A percentile compares a stretch with the other conserved stretches of the same genome.
Evolutionary conservation across 495 filamentous ascomycete species (phyloP).

Genomic region (Apodospora peruviana): DNA sequence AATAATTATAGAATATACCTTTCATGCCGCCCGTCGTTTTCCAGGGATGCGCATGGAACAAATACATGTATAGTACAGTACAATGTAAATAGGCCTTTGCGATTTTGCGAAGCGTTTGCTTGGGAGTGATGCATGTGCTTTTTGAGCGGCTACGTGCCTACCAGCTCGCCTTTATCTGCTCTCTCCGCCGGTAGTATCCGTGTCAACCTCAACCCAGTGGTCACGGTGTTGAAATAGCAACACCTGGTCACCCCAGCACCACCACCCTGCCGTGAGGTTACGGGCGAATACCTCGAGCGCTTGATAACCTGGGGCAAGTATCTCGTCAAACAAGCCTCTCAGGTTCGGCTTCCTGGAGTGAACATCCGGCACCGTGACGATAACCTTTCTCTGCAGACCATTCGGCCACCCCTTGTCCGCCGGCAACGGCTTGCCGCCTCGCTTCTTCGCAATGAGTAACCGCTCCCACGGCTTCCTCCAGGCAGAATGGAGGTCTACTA

Average conservation of each 20-base stretch:
- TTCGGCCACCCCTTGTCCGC: constrained; percentile 22
- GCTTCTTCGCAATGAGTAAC: constrained; percentile 60
- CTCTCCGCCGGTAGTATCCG: too few relatives aligned
- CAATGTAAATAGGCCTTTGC: too few relatives aligned
- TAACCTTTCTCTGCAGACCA: constrained; percentile 33
- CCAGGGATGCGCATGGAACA: too few relatives aligned
- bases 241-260: constrained; percentile 82
- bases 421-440: constrained; percentile 3
- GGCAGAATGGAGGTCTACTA: constrained; percentile 58
- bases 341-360: constrained; percentile 83
- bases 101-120: too few relatives aligned
- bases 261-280: constrained; percentile 82
- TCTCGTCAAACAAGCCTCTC: constrained; percentile 36
- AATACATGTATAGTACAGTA: too few relatives aligned
- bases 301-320: constrained; percentile 46
- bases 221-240: constrained; percentile 69
- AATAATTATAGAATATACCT: too few relatives aligned
- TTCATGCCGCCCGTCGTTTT: too few relatives aligned
- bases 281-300: constrained; percentile 86
- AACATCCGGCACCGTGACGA: constrained; percentile 79
- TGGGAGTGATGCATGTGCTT: too few relatives aligned
- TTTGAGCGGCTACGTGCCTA: too few relatives aligned
- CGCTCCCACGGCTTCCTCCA: constrained; percentile 88
- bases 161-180: too few relatives aligned
- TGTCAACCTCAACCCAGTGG: constrained; percentile 50